Evolutionary conservation across 2,329 filamentous ascomycete species (phyloP), one percentile per base, ranked within the genome.

Genomic region (Cercospora zeae-maydis): DNA sequence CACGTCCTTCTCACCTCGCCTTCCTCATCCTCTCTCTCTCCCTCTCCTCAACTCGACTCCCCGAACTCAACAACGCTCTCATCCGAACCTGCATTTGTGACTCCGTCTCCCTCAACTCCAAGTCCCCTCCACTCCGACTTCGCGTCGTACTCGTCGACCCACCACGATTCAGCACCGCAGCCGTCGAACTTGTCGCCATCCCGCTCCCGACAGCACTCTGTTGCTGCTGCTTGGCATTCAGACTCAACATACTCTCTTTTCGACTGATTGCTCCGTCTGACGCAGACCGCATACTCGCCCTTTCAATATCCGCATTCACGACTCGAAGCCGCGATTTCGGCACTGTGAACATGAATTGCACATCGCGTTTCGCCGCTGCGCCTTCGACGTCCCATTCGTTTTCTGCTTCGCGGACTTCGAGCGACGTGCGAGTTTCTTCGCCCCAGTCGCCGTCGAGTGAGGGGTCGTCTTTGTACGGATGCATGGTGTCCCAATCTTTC

Each of bases 321-420:
- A 98, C 92, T 27, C 93, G 81, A 66, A 98, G 78, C 69, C 87
- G 86, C 76, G 93, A 89, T 75, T 89, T 92, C 2, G 95, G 93
- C 64, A 97, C 92, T 0, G 93, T 97, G 76, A 96, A 98, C 85
- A 96, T 95, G 73, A 83, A 78, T 60, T 81, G 81, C n/a, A 83
- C 79, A 4, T 81, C 79, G 4, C 81, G 69, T 21, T 77, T 73
- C 56, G 77, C 76, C 1, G 78, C 80, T 4, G 79, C 81, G 11
- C 76, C 75, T 67, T 83, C 81, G 1, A 83, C 78, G 58, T 83
- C 80, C 81, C 81, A 83, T 52, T 82, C 80, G 7, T 76, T 76
- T 57, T 81, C 79, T 2, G 69, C 71, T 47, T 69, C 58, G 10
- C 62, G 64, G 19, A 59, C 75, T 73, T 66, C 70, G 21, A 65